These are phyloP conservation scores for Apiospora marii DNA, from an alignment of 2,329 filamentous ascomycete species.

Conservation along the genomic window DNA sequence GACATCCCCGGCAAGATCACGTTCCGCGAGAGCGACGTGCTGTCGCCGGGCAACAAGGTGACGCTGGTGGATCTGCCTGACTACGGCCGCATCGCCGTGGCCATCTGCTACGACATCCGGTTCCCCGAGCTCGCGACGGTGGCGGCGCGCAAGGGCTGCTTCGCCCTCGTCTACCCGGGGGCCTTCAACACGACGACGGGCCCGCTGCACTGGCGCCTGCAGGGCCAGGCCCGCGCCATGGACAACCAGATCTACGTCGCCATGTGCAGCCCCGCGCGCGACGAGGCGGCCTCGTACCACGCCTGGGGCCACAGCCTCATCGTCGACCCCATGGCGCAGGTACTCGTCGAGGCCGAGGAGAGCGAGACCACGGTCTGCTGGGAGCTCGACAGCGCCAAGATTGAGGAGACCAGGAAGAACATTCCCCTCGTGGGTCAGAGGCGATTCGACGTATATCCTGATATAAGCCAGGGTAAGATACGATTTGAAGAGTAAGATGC, in stretches of 20 bases:
- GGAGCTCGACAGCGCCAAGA: slow-evolving; percentile 71
- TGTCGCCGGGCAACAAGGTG: slow-evolving; percentile 83
- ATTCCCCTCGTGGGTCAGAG: slow-evolving; percentile 88
- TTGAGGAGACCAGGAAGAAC: slow-evolving; percentile 78
- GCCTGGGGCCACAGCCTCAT: slow-evolving; percentile 94
- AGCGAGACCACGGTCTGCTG: slow-evolving; percentile 78
- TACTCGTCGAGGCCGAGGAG: slow-evolving; percentile 83
- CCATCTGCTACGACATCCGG: slow-evolving; percentile 97
- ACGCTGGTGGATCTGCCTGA: slow-evolving; percentile 87
- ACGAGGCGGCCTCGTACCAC: slow-evolving; percentile 79
- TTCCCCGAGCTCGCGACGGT: slow-evolving; percentile 95
- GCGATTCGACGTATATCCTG: slow-evolving; percentile 93
- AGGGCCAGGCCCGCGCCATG: slow-evolving; percentile 82
- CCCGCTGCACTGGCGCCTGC: slow-evolving; percentile 87
- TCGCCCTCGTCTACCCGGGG: slow-evolving; percentile 91
- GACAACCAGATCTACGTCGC: slow-evolving; percentile 96
- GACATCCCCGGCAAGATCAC: slow-evolving; percentile 94
- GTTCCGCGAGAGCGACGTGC: slow-evolving; percentile 89
- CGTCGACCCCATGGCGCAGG: slow-evolving; percentile 83
- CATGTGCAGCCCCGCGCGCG: slow-evolving; percentile 88
- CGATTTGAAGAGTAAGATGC: slow-evolving; percentile 40
- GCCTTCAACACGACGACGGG: slow-evolving; percentile 97
- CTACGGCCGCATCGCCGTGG: slow-evolving; percentile 86
- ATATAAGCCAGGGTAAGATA: slow-evolving; percentile 73
- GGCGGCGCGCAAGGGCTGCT: slow-evolving; percentile 84